Base-by-base conservation (phyloP, 2,329 filamentous ascomycete genomes). In the Monilinia fructicola region DNA sequence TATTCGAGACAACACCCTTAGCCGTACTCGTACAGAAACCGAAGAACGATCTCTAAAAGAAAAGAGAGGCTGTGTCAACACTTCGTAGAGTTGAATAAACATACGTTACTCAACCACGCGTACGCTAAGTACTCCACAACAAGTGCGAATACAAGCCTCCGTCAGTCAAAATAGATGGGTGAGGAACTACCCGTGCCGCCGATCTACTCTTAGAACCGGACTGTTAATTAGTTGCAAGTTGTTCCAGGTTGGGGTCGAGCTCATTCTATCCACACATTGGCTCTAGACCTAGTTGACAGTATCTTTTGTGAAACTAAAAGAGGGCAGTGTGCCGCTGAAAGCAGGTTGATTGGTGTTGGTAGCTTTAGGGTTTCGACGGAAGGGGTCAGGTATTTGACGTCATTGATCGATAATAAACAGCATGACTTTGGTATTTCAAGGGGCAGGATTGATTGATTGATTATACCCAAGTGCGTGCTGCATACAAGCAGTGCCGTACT, bases 301-400 rank as follows among this genome's bases (percentile, higher is more conserved):
- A 60, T 60, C 46, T 44, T 60, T 55, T 65, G 64, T n/a, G 60
- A 65, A 55, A 23, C 21, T 26, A 52, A 10, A 50, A 40, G 16
- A 50, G 42, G 42, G 26, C 26, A 23, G 46, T 65, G 18, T 46
- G 16, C 42, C 23, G n/a, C 54, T 52, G 26, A 38, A 50, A 42
- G 12, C 14, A 10, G 26, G 26, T 60, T 61, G 64, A 54, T 44
- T 31, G 35, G 44, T 35, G 12, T 26, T 50, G 38, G 61, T 52
- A 54, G 18, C 21, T 18, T 61, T 35, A 40, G 50, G 54, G 21
- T 12, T 46, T n/a, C 18, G 53, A 60, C 54, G 4, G 26, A 53
- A 54, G 31, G 40, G 11, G 46, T 28, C 31, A 35, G 26, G n/a
- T 65, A 35, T 53, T 65, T 55, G 54, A 65, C 64, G 64, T 65